These are phyloP conservation scores for Oryza coarctata DNA, from an alignment of 176 grass and related monocot species.

Conservation along the genomic window DNA sequence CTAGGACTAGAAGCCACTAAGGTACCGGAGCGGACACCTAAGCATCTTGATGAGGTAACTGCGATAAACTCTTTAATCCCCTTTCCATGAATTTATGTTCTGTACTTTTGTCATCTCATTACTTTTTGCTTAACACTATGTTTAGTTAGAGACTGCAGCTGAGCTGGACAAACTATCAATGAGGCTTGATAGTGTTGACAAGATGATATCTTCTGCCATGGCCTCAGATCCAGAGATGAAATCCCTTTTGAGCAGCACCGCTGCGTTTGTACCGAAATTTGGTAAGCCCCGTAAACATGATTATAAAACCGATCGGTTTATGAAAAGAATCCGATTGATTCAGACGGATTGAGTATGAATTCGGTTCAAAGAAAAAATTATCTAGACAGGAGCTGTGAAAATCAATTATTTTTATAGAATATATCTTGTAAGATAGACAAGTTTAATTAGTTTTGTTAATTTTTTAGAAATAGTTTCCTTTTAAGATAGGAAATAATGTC, in stretches of 20 bases:
- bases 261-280: too few species aligned
- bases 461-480: too few species aligned
- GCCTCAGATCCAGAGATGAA: slow-evolving; percentile 77
- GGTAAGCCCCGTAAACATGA: too few species aligned
- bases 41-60: slow-evolving; percentile 67
- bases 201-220: slow-evolving; percentile 93
- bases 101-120: slow-evolving; percentile 17
- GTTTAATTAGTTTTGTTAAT: too few species aligned
- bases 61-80: background rate
- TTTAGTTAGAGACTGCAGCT: slow-evolving; percentile 80
- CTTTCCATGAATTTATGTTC: background rate
- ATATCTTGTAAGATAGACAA: too few species aligned
- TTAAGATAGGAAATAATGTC: too few species aligned
- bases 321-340: too few species aligned
- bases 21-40: slow-evolving; percentile 60
- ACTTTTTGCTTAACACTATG: background rate
- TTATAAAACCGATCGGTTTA: too few species aligned
- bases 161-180: slow-evolving; percentile 82
- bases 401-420: too few species aligned
- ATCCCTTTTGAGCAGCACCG: slow-evolving; percentile 79
- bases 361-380: too few species aligned
- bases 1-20: slow-evolving; percentile 74
- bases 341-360: too few species aligned
- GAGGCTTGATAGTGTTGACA: slow-evolving; percentile 80
- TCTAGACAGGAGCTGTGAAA: too few species aligned